Conservation (phyloP, 1,284 basidiomycete genomes). For the Austroboletus novae-zelandiae region DNA sequence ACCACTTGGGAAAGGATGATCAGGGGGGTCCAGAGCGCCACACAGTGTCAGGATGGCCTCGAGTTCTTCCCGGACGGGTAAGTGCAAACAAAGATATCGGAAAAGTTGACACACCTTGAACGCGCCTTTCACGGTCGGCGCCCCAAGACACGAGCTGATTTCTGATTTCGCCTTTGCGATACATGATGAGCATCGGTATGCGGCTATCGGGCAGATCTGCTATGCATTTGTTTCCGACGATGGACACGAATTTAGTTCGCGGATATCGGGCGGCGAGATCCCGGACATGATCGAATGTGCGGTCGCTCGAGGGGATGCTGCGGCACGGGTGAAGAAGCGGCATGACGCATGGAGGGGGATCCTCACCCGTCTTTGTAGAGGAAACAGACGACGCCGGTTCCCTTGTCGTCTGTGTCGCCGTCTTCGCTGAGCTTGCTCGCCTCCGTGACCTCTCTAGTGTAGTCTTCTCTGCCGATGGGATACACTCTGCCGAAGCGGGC, state of each 20-base stretch:
- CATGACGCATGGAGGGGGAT: neutral
- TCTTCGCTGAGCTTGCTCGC: constrained; percentile 75
- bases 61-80: constrained; percentile 48
- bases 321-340: constrained; percentile 1
- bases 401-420: constrained; percentile 61
- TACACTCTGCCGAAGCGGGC: constrained; percentile 84
- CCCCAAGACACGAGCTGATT: constrained; percentile 88
- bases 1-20: constrained; percentile 32
- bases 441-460: constrained; percentile 93
- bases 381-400: constrained; percentile 86
- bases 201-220: constrained; percentile 92
- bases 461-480: constrained; percentile 91
- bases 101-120: constrained; percentile 62
- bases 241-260: constrained; percentile 93
- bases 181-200: constrained; percentile 90
- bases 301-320: constrained; percentile 79
- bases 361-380: constrained; percentile 86
- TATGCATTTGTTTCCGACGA: constrained; percentile 95
- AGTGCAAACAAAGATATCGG: neutral
- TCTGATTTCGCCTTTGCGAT: constrained; percentile 86
- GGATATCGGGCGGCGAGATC: constrained; percentile 81
- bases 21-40: constrained; percentile 57
- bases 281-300: constrained; percentile 70
- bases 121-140: constrained; percentile 68
- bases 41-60: constrained; percentile 63